Evolutionary conservation across 2,329 filamentous ascomycete genomes (phyloP).

Genomic region (Penicillium hesseltinei): DNA sequence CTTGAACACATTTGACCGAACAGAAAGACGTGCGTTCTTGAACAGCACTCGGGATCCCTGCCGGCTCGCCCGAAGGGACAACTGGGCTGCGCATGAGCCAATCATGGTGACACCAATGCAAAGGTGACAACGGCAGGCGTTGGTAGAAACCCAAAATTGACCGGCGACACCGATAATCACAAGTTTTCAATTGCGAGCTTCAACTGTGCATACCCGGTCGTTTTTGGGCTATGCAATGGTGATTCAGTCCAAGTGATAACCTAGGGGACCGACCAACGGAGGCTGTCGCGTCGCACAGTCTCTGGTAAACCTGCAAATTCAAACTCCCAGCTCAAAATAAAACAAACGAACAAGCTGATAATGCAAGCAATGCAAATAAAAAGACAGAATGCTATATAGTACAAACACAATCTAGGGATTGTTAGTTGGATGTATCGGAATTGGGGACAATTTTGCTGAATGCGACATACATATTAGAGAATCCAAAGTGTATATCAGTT

Average conservation of each 20-base stretch:
- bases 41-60: constrained; percentile 4
- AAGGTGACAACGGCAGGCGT: constrained; percentile 2
- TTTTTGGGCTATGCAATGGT: background rate
- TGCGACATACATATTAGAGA: background rate
- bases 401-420: constrained; percentile 8
- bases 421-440: constrained; percentile 5
- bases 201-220: background rate
- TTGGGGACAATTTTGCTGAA: too few relatives aligned
- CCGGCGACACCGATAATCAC: background rate
- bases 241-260: background rate
- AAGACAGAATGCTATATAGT: constrained; percentile 6
- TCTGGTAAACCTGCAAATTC: background rate
- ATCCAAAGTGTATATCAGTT: background rate
- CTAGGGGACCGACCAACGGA: background rate
- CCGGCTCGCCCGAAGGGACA: constrained; percentile 10
- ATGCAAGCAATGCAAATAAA: constrained; percentile 2
- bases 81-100: constrained; percentile 5
- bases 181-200: background rate
- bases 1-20: constrained; percentile 4
- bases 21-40: constrained; percentile 1
- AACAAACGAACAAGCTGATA: background rate
- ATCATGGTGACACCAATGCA: constrained; percentile 18
- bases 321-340: background rate
- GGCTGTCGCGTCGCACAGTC: background rate
- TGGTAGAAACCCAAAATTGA: background rate